phyloP scores from a whole-genome alignment of 305 asterid species.

The Fraxinus baroniana region DNA sequence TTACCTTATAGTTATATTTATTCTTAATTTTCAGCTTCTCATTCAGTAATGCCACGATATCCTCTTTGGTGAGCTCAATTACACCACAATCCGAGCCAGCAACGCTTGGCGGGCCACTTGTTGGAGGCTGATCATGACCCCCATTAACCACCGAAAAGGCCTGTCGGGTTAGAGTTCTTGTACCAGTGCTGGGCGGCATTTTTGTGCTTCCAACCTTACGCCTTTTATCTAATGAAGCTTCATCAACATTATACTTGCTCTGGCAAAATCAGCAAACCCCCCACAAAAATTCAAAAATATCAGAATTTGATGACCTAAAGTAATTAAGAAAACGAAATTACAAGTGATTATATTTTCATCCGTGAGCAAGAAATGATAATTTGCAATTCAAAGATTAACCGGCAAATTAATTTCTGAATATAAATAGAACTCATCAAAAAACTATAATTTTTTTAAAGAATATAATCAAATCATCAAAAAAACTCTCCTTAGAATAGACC shows the following conservation, averaged over 20 bases:
- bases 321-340: not conserved
- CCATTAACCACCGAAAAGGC: constrained; percentile 82
- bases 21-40: constrained; percentile 72
- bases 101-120: constrained; percentile 67
- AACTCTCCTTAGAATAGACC: not conserved
- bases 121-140: constrained; percentile 63
- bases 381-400: not conserved
- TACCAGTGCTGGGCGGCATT: constrained; percentile 53
- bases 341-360: not conserved
- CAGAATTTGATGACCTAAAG: not conserved
- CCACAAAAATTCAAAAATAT: not conserved
- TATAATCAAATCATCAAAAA: not conserved
- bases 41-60: constrained; percentile 62
- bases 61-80: constrained; percentile 71
- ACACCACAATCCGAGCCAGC: constrained; percentile 59
- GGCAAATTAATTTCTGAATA: not conserved
- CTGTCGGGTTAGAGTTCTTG: constrained; percentile 52
- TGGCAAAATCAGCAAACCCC: constrained; percentile 24
- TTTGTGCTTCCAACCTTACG: constrained; percentile 56
- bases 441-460: not conserved
- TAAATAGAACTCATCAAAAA: not conserved
- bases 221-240: constrained; percentile 62
- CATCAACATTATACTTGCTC: constrained; percentile 56
- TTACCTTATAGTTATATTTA: constrained; percentile 68
- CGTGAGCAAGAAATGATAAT: not conserved